Percentiles rank a stretch among this genome's conserved stretches.
Evolutionary conservation across 257 asterid genomes (phyloP).

Genomic region (Prunella vulgaris): DNA sequence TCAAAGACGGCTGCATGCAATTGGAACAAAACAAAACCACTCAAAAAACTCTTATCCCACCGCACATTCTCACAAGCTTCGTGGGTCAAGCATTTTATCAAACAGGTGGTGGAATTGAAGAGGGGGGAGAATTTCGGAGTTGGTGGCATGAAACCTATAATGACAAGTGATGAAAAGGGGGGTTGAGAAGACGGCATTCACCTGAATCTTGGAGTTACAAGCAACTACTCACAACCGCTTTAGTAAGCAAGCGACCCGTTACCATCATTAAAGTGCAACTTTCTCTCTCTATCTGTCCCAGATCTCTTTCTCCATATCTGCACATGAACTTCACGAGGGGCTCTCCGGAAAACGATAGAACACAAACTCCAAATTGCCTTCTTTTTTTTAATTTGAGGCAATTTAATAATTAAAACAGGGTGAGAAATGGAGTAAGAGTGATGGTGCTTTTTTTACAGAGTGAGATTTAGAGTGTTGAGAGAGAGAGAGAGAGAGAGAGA

Average conservation of each 20-base stretch:
- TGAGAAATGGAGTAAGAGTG: slow-evolving; percentile 14
- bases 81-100: slow-evolving; percentile 15
- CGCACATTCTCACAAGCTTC: neutral
- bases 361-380: slow-evolving; percentile 16
- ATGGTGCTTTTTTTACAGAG: slow-evolving; percentile 10
- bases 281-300: slow-evolving; percentile 26
- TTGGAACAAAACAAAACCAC: slow-evolving; percentile 16
- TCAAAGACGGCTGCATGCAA: slow-evolving; percentile 1
- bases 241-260: slow-evolving; percentile 56
- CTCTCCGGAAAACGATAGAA: slow-evolving; percentile 34
- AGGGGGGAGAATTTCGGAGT: slow-evolving; percentile 16
- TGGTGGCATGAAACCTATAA: slow-evolving; percentile 27
- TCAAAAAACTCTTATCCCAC: neutral
- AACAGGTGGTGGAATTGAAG: slow-evolving; percentile 18
- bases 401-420: slow-evolving; percentile 1
- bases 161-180: slow-evolving; percentile 16
- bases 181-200: slow-evolving; percentile 42
- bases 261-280: slow-evolving; percentile 40
- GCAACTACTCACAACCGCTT: slow-evolving; percentile 37
- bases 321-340: slow-evolving; percentile 65
- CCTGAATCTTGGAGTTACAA: slow-evolving; percentile 59
- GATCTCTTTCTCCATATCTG: slow-evolving; percentile 56
- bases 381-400: neutral
- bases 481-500: slow-evolving; percentile 14
- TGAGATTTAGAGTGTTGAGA: slow-evolving; percentile 24